Evolutionary conservation across 2,329 filamentous ascomycete species (phyloP).

Genomic region (Fusarium coicis): DNA sequence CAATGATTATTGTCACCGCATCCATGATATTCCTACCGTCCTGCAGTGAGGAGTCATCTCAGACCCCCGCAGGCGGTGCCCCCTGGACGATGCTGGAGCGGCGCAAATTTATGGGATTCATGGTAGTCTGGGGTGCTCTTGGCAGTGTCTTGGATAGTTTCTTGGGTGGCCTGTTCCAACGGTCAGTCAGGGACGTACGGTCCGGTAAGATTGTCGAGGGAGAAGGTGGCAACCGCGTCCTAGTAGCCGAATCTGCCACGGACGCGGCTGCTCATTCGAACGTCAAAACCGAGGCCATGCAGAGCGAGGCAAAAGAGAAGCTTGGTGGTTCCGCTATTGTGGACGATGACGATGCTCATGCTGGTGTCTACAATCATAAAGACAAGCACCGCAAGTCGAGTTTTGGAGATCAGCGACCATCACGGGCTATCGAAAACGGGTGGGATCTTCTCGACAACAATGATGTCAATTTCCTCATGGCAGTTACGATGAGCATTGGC

Average conservation of each 20-base stretch:
- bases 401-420: conserved; percentile 67
- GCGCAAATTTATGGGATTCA: conserved; percentile 60
- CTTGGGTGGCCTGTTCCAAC: conserved; percentile 85
- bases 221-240: conserved; percentile 72
- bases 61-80: conserved; percentile 54
- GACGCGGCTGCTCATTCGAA: conserved; percentile 45
- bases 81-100: conserved; percentile 62
- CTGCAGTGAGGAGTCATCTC: conserved; percentile 61
- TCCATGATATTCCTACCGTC: conserved; percentile 76
- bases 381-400: conserved; percentile 63
- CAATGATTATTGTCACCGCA: conserved; percentile 74
- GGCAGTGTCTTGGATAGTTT: conserved; percentile 90
- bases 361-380: conserved; percentile 60
- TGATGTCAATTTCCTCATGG: conserved; percentile 94
- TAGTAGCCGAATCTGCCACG: conserved; percentile 54
- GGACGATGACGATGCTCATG: conserved; percentile 51
- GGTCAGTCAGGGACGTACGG: conserved; percentile 84
- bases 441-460: conserved; percentile 91
- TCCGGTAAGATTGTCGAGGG: conserved; percentile 92
- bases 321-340: conserved; percentile 46
- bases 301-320: conserved; percentile 57
- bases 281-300: conserved; percentile 55
- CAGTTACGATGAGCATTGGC: conserved; percentile 79
- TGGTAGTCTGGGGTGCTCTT: conserved; percentile 78
- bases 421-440: conserved; percentile 72